A percentile compares a stretch with the other conserved stretches of the same genome.
These are phyloP conservation scores for Canariomyces notabilis DNA, from an alignment of 2,329 filamentous ascomycete genomes.

Conservation along the genomic window DNA sequence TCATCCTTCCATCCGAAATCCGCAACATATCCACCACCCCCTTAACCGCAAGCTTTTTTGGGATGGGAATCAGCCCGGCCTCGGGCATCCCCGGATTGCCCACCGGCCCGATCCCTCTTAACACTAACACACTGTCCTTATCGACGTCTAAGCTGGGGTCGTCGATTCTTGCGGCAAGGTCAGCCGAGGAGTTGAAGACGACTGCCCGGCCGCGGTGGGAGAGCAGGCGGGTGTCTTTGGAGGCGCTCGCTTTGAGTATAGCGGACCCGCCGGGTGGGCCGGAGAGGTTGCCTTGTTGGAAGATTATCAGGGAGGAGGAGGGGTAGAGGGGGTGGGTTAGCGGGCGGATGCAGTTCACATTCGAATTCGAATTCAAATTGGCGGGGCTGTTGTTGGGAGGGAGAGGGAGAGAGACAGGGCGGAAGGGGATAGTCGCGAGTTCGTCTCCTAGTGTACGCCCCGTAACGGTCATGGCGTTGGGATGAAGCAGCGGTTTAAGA, in stretches of 20 bases:
- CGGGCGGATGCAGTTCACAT: conserved; percentile 62
- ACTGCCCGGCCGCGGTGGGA: conserved; percentile 46
- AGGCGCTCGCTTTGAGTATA: conserved; percentile 84
- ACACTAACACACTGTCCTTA: conserved; percentile 61
- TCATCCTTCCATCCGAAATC: conserved; percentile 83
- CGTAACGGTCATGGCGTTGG: conserved; percentile 74
- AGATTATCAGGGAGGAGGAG: conserved; percentile 74
- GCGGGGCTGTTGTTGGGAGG: conserved; percentile 29
- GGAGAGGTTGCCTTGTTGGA: conserved; percentile 71
- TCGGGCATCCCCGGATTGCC: conserved; percentile 93
- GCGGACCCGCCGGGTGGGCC: conserved; percentile 69
- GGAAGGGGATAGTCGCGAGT: conserved; percentile 62
- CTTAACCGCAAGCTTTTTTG: conserved; percentile 72
- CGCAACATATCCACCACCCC: conserved; percentile 76
- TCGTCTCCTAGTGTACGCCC: conserved; percentile 80
- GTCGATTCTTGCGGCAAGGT: conserved; percentile 62
- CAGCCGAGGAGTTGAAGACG: conserved; percentile 70
- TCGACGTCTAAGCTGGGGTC: conserved; percentile 57
- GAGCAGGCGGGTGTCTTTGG: conserved; percentile 62
- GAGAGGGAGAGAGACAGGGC: conserved; percentile 39
- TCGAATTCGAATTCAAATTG: too few species aligned
- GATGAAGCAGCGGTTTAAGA: conserved; percentile 70
- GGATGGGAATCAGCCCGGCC: conserved; percentile 57
- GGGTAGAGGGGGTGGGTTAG: conserved; percentile 62
- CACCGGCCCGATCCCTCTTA: conserved; percentile 84